A percentile compares a stretch with the other conserved stretches of the same genome.
Evolutionary conservation across 345 rosid species (phyloP).

Genomic region (Excoecaria cochinchinensis): DNA sequence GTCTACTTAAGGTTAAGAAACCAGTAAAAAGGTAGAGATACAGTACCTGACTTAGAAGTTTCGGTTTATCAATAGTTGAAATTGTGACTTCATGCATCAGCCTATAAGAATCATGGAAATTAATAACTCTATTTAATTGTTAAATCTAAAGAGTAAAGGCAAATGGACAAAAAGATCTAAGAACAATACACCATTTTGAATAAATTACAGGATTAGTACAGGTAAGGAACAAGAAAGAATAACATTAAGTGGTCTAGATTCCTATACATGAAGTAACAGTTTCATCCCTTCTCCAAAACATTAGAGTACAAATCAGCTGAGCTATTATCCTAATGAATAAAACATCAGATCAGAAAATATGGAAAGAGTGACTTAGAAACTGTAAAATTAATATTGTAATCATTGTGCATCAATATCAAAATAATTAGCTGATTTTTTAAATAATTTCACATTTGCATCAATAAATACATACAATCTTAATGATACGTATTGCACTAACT

Average conservation of each 20-base stretch:
- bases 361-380: not conserved
- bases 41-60: constrained; percentile 63
- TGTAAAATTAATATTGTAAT: not conserved
- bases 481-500: not conserved
- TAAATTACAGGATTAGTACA: not conserved
- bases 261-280: not conserved
- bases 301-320: not conserved
- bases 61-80: constrained; percentile 63
- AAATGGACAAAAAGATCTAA: not conserved
- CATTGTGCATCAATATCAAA: not conserved
- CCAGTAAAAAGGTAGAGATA: constrained; percentile 14
- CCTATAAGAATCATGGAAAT: constrained; percentile 37
- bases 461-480: not conserved
- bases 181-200: not conserved
- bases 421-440: not conserved
- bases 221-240: not conserved
- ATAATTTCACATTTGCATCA: not conserved
- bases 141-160: not conserved
- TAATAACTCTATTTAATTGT: constrained; percentile 8
- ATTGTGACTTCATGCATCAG: constrained; percentile 69
- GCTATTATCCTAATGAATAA: not conserved
- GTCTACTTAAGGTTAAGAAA: constrained; percentile 17
- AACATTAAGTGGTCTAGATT: not conserved
- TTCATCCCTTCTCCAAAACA: not conserved
- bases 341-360: not conserved